Conservation (phyloP, 495 filamentous ascomycete species). For the Lophiotrema nucula region DNA sequence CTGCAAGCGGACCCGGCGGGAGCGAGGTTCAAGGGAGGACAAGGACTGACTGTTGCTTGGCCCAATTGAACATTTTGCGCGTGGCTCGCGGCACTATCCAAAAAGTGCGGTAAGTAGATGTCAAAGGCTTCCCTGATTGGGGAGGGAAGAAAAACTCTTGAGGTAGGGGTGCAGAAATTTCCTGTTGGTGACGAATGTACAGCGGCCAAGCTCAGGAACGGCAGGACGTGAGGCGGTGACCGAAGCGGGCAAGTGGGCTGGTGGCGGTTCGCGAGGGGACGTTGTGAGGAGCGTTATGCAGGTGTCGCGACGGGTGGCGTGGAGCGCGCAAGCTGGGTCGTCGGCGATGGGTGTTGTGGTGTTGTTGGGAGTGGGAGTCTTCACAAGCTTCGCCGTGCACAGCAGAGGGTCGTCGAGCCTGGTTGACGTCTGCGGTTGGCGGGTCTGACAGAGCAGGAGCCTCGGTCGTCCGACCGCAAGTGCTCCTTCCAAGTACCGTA, state of each 20-base stretch:
- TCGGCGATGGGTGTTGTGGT: neutral
- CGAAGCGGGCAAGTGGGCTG: neutral
- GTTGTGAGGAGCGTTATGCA: neutral
- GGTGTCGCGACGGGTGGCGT: neutral
- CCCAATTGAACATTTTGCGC: constrained; percentile 22
- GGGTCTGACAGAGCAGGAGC: no score
- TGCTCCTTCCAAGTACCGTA: no score
- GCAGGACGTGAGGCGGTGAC: neutral
- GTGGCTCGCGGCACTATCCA: constrained; percentile 18
- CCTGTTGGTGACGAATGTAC: constrained; percentile 14
- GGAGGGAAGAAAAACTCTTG: constrained; percentile 10
- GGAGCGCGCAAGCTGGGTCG: neutral
- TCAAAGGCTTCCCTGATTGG: constrained; percentile 7
- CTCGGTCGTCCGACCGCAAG: no score
- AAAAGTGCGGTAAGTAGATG: constrained; percentile 12
- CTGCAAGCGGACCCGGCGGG: neutral
- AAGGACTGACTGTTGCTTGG: constrained; percentile 15
- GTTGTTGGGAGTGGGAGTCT: neutral
- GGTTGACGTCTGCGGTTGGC: no score
- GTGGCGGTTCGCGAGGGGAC: neutral
- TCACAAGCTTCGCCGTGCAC: no score
- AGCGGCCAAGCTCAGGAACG: neutral
- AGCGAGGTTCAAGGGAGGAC: neutral
- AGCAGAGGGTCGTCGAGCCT: no score
- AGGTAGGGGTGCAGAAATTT: constrained; percentile 2